Conservation (phyloP, 1,284 basidiomycete genomes). For the Ganoderma resinaceum region DNA sequence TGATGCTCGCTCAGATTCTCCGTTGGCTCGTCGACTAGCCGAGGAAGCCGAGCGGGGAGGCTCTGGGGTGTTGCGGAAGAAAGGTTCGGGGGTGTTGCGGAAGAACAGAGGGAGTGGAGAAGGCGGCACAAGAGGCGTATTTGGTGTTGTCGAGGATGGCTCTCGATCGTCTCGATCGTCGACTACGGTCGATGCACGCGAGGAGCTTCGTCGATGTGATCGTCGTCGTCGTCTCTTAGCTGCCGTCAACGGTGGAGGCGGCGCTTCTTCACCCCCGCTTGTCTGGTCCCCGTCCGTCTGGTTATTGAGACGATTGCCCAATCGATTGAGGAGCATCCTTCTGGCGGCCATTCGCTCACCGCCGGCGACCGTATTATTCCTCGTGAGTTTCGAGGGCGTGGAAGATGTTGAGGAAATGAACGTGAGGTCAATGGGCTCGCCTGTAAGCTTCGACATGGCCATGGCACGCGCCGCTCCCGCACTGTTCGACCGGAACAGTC, state of each 20-base stretch:
- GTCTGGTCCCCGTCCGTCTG: conserved; percentile 67
- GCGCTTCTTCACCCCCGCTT: conserved; percentile 68
- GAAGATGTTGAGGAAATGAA: conserved; percentile 48
- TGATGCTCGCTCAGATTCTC: conserved; percentile 38
- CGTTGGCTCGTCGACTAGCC: conserved; percentile 34
- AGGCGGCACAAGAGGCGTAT: conserved; percentile 64
- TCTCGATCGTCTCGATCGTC: conserved; percentile 79
- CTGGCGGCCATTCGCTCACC: conserved; percentile 77
- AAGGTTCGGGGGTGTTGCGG: conserved; percentile 37
- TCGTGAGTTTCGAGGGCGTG: conserved; percentile 58
- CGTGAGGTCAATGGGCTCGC: conserved; percentile 58
- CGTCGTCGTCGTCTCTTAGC: conserved; percentile 60
- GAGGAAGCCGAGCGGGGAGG: conserved; percentile 33
- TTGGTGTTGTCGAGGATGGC: conserved; percentile 61
- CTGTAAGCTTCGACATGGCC: conserved; percentile 79
- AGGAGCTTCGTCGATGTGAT: conserved; percentile 63
- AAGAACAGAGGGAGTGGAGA: conserved; percentile 53
- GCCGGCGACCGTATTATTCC: conserved; percentile 82
- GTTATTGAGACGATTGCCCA: conserved; percentile 64
- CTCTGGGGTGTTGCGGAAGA: conserved; percentile 37
- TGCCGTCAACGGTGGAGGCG: conserved; percentile 45
- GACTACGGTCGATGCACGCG: conserved; percentile 54
- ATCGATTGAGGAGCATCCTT: conserved; percentile 64
- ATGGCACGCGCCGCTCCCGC: conserved; percentile 67
- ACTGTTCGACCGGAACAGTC: conserved; percentile 81